These are phyloP conservation scores for Zygoascus biomembranicola DNA, from an alignment of 805 yeast genomes.

Conservation along the genomic window DNA sequence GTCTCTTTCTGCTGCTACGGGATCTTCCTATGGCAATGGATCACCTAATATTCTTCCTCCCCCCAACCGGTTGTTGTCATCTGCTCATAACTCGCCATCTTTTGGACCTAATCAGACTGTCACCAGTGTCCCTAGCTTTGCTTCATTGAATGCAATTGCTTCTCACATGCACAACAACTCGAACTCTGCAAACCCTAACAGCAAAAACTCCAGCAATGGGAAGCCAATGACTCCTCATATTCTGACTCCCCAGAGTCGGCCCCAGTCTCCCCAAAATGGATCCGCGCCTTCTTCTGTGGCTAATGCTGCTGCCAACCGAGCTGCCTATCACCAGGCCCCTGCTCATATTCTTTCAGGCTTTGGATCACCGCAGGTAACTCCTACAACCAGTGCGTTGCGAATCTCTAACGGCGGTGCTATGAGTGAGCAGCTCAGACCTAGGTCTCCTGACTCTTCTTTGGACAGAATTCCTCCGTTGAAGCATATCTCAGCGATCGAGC, in stretches of 20 bases:
- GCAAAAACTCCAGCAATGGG: not conserved
- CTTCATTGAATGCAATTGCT: slow-evolving; percentile 2
- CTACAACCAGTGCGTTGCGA: not conserved
- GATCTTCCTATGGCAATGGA: not conserved
- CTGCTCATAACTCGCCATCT: not conserved
- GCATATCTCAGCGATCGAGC: slow-evolving; percentile 2
- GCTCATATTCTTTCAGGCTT: not conserved
- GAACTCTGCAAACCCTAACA: not conserved
- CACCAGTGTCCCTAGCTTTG: slow-evolving; percentile 1
- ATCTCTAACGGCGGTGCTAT: slow-evolving; percentile 6
- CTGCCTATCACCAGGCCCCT: not conserved
- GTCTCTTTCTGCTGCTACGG: not conserved
- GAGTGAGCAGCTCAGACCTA: slow-evolving; percentile 15
- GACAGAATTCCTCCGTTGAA: slow-evolving; percentile 12
- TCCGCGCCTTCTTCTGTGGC: not conserved
- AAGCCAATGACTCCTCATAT: slow-evolving; percentile 6
- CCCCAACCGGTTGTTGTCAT: not conserved
- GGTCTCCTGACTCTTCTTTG: slow-evolving; percentile 10
- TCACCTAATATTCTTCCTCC: not conserved
- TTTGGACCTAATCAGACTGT: not conserved
- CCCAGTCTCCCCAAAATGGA: slow-evolving; percentile 15
- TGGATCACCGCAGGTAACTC: not conserved
- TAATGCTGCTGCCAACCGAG: not conserved
- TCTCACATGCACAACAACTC: not conserved
- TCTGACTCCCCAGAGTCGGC: slow-evolving; percentile 20